Base-by-base conservation (phyloP, 495 filamentous ascomycete genomes). In the Clohesyomyces aquaticus region DNA sequence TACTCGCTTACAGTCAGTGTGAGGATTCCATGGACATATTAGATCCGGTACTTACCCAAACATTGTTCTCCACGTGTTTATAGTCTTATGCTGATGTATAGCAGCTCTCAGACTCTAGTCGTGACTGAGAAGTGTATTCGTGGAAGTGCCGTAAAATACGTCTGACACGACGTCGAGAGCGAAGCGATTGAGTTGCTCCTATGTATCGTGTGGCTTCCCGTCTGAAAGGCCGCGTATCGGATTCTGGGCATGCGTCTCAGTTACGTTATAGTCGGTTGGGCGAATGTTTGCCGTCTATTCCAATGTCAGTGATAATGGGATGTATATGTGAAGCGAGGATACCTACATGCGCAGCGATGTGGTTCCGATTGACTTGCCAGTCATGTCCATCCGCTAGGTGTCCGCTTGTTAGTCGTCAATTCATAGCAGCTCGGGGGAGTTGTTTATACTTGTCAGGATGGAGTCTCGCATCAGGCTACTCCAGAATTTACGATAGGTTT, bases 111-210 rank as follows among this genome's bases (percentile, higher is more conserved):
- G 25, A 19, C 49, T 53, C 25, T 53, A 25, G 25, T 53, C 49
- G 25, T 53, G 23, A 29, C 19, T 53, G 49, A 25, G 49, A 23
- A 53, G 25, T 21, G 49, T 53, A 19, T 29, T 53, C 4, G 49
- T 53, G 11, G 49, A 53, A 29, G 49, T 9, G 18, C 49, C 49
- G 49, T 53, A 53, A 21, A 53, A 53, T 23, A 53, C 28, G 49
- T 53, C 49, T 23, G 49, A 53, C 4, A 53, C 49, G 4, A 53
- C 49, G 49, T 53, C 49, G 49, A 53, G 23, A 26, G 49, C 49
- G 19, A 53, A 53, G 14, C 49, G 49, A 29, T 53, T 53, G 21
- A 53, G 11, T 12, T 26, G 49, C 10, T 53, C 49, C 19, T 26
- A 25, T 11, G 49, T 53, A 25, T 29, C 49, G 25, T 53, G 49